Base-by-base conservation (phyloP, 73 alveolate genomes). In the Tetrahymena malaccensis region DNA sequence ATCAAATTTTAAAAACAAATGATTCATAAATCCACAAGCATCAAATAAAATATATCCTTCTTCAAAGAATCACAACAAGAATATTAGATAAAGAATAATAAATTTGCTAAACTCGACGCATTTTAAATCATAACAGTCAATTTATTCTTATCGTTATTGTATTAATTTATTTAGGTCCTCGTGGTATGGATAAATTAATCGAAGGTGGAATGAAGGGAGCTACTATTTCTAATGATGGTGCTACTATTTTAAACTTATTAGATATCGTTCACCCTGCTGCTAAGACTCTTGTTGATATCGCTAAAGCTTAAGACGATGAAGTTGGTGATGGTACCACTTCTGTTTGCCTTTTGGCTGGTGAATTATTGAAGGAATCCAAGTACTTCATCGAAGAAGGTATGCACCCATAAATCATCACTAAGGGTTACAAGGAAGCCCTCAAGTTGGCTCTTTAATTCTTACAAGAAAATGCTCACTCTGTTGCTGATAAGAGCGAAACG, bases 231-330 rank as follows among this genome's bases (percentile, higher is more conserved):
- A 99, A 99, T 96, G 99, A 99, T 85, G 99, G 99, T 43, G 99
- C 99, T 17, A 99, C 99, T 44, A 98, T 99, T 94, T 98, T 99
- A 94, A 94, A 97, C 94, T 97, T 98, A 85, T 94, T 99, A 31
- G 99, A 98, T 44, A 98, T 98, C 57, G 99, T 97, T 43, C 99
- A 99, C 96, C 99, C 99, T 33, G 99, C 99, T n/a, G 99, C 99
- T 35, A 98, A 98, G 96, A 96, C 97, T 50, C 70, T 99, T 95
- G 99, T 98, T 7, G 99, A 99, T 96, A 98, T 99, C 96, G 99
- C 99, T 95, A 98, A 97, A 96, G 95, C 99, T 94, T 98, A 99
- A 96, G 99, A 99, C 96, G 97, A 97, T 96, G 99, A 98, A 94
- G 99, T 99, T 25, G 99, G 99, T 44, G 99, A 99, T 95, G 99